phyloP scores from a whole-genome alignment of 2,329 filamentous ascomycete species.

The Hypocreales sp. region DNA sequence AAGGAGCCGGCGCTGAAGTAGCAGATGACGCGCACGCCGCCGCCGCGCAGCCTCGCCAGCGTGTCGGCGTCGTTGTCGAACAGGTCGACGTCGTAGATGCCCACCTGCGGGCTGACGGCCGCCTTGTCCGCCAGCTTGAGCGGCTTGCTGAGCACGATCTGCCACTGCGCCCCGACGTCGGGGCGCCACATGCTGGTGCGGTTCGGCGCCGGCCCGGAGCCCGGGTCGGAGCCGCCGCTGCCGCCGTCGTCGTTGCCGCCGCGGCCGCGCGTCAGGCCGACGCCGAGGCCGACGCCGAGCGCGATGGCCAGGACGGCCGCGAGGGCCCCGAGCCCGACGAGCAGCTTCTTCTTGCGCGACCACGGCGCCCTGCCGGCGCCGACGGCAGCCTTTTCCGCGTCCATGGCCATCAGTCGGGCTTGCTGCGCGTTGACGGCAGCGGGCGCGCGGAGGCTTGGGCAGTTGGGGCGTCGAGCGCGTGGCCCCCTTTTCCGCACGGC shows the following conservation, averaged over 20 bases:
- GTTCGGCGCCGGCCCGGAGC: conserved; percentile 9
- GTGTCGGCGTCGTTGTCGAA: conserved; percentile 32
- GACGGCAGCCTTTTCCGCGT: too few relatives aligned
- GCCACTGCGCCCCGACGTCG: conserved; percentile 36
- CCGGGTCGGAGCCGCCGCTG: conserved; percentile 3
- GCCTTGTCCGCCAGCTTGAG: conserved; percentile 23
- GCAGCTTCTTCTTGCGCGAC: conserved; percentile 15
- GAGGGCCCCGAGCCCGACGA: conserved; percentile 9
- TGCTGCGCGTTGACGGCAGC: too few relatives aligned
- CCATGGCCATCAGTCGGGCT: not conserved
- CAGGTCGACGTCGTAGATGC: conserved; percentile 32
- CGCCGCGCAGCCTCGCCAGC: conserved; percentile 39
- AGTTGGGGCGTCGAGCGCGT: too few relatives aligned
- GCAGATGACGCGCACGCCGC: conserved; percentile 50
- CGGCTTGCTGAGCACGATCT: conserved; percentile 38
- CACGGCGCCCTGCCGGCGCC: too few relatives aligned
- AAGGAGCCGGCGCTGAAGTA: conserved; percentile 62
- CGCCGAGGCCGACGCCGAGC: conserved; percentile 37
- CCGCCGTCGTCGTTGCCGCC: conserved; percentile 8
- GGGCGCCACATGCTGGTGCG: conserved; percentile 32
- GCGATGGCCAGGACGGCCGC: conserved; percentile 18
- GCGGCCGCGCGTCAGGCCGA: conserved; percentile 29
- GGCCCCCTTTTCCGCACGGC: too few relatives aligned
- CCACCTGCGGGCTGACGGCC: conserved; percentile 28
- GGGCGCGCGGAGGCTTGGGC: too few relatives aligned